A percentile compares a stretch with the other conserved stretches of the same genome.
These are phyloP conservation scores for Hyaloraphidium curvatum DNA, from an alignment of 192 early-diverging fungal species.

Conservation along the genomic window DNA sequence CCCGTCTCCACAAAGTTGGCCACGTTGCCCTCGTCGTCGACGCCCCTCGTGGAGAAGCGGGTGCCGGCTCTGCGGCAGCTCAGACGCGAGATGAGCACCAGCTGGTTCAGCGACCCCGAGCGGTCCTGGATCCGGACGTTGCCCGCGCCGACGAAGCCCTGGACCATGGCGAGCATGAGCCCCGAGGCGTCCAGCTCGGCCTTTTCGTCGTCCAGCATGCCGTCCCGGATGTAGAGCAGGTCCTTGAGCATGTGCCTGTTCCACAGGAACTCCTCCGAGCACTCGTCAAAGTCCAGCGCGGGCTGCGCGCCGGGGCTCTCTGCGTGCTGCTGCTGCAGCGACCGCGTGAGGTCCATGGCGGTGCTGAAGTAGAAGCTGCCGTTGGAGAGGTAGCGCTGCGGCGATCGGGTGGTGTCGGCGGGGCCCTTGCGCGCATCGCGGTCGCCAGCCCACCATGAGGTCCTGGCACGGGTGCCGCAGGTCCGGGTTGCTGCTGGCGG, in stretches of 20 bases:
- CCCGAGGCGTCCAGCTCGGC: constrained; percentile 49
- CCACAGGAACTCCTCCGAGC: constrained; percentile 63
- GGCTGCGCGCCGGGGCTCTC: not conserved
- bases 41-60: constrained; percentile 80
- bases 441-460: not conserved
- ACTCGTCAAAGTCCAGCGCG: not conserved
- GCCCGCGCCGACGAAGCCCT: constrained; percentile 25
- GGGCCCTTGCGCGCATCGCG: not conserved
- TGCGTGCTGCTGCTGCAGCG: constrained; percentile 34
- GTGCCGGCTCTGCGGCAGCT: constrained; percentile 73
- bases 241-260: constrained; percentile 67
- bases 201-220: constrained; percentile 46
- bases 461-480: constrained; percentile 2
- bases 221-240: constrained; percentile 52
- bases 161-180: constrained; percentile 39
- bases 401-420: not conserved
- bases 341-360: constrained; percentile 70
- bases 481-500: not conserved
- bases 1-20: constrained; percentile 87
- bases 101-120: constrained; percentile 18
- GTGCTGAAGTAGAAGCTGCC: constrained; percentile 89
- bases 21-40: constrained; percentile 90
- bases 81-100: constrained; percentile 51
- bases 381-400: constrained; percentile 26
- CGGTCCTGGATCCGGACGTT: constrained; percentile 16